These are phyloP conservation scores for Termitomyces heimii DNA, from an alignment of 768 basidiomycete species.

Conservation along the genomic window DNA sequence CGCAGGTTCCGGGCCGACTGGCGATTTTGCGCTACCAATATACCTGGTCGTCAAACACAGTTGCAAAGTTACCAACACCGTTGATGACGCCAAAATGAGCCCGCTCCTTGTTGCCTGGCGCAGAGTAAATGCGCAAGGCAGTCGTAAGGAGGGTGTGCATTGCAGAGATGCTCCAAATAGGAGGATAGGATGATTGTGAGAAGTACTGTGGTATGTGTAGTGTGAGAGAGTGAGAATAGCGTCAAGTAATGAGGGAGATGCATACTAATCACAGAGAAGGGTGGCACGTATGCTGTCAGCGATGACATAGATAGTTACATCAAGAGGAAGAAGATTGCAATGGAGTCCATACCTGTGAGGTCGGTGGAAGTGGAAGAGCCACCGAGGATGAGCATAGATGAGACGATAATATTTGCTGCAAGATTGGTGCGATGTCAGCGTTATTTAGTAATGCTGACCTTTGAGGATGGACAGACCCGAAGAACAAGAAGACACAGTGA, in stretches of 20 bases:
- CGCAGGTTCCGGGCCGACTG: conserved; percentile 73
- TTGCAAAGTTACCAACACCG: conserved; percentile 76
- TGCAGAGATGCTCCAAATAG: conserved; percentile 60
- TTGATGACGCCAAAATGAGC: conserved; percentile 86
- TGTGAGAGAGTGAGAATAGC: conserved; percentile 19
- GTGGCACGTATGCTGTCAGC: conserved; percentile 89
- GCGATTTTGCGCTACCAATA: conserved; percentile 96
- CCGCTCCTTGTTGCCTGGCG: conserved; percentile 79
- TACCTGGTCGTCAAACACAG: conserved; percentile 57
- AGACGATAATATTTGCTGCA: conserved; percentile 90
- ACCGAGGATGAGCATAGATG: conserved; percentile 76
- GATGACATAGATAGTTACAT: conserved; percentile 84
- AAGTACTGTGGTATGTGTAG: conserved; percentile 83
- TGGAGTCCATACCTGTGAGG: conserved; percentile 85
- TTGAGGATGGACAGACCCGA: conserved; percentile 48
- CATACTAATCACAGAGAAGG: conserved; percentile 80
- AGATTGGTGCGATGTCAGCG: conserved; percentile 33
- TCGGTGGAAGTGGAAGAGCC: conserved; percentile 84
- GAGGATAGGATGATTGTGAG: conserved; percentile 79
- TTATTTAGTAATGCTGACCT: neutral
- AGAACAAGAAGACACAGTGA: conserved; percentile 85
- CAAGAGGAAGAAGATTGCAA: conserved; percentile 89
- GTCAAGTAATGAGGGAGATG: conserved; percentile 1
- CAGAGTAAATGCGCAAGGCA: conserved; percentile 49
- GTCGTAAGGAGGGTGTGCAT: conserved; percentile 77